Conservation (phyloP, 768 basidiomycete genomes). For the Mycena indigotica region DNA sequence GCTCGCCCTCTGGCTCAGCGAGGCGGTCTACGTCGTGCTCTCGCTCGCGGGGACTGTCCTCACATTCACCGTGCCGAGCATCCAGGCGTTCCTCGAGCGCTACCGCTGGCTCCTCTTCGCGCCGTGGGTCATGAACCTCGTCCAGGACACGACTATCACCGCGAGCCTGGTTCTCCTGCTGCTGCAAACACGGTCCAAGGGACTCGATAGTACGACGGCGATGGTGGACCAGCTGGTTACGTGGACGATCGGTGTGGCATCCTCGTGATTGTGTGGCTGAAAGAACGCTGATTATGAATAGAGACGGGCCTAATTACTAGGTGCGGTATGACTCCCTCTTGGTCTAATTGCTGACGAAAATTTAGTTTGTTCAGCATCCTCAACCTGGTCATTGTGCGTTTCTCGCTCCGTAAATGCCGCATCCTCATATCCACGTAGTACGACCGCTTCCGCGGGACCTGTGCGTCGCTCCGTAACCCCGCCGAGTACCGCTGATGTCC, state of each 20-base stretch:
- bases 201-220: slow-evolving; percentile 1
- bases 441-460: background rate
- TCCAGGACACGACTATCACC: background rate
- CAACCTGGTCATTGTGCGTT: slow-evolving; percentile 1
- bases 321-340: background rate
- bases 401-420: background rate
- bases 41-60: background rate
- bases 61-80: background rate
- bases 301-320: slow-evolving; percentile 6
- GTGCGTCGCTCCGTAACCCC: background rate
- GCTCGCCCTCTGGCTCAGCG: background rate
- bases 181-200: background rate
- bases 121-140: background rate
- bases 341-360: background rate
- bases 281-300: background rate
- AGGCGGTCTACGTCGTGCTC: background rate
- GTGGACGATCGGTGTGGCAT: slow-evolving; percentile 8
- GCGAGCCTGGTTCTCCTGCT: background rate
- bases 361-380: background rate
- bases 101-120: background rate
- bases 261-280: background rate
- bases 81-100: background rate
- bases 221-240: slow-evolving; percentile 7
- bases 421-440: background rate
- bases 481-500: background rate